Evolutionary conservation across 495 filamentous ascomycete species (phyloP), one percentile per base, ranked within the genome.

Genomic region (Opeltia flavorubescens): DNA sequence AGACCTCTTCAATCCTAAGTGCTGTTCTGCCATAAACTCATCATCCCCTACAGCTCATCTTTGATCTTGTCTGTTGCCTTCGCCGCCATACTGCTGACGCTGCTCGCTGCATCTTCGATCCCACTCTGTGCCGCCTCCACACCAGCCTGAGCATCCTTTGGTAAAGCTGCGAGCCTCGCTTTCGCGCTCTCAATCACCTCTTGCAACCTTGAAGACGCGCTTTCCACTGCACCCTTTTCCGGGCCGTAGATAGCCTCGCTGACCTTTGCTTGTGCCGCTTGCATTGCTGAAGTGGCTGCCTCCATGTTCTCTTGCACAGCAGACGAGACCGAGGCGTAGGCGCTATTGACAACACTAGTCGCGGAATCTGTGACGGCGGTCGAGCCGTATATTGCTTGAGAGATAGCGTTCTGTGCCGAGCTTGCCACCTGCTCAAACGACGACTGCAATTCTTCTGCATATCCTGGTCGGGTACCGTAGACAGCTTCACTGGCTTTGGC

Each of bases 211-310:
- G 54, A 62, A 40, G 66, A 67, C 35, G 73, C 72, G 47, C 71
- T 75, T 51, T 82, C 75, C 4, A 78, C 55, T 27, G 68, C 67
- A 15, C 70, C 70, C 42, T 74, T 63, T 54, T 79, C 69, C 11
- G 60, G 61, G 21, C 68, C 67, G 49, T 67, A 68, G 18, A 71
- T 54, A 5, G 62, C 68, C 15, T 64, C 58, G 30, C 50, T 59
- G 43, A 62, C 55, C 39, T 58, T 58, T 11, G 50, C 53, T 34
- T 52, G 47, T 15, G 55, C 48, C 17, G 53, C 50, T 15, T 56
- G 52, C 45, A 59, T 49, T 15, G 48, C 49, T 23, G 53, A 55
- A 17, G 39, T 51, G 15, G 62, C 62, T 31, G 57, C 52, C 24
- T 60, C 56, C 2, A 56, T 57, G 24, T 67, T 65, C 18, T 66